Percentiles rank a stretch among this genome's conserved stretches.
Evolutionary conservation across 805 yeast genomes (phyloP).

Genomic region (Yarrowia keelungensis): DNA sequence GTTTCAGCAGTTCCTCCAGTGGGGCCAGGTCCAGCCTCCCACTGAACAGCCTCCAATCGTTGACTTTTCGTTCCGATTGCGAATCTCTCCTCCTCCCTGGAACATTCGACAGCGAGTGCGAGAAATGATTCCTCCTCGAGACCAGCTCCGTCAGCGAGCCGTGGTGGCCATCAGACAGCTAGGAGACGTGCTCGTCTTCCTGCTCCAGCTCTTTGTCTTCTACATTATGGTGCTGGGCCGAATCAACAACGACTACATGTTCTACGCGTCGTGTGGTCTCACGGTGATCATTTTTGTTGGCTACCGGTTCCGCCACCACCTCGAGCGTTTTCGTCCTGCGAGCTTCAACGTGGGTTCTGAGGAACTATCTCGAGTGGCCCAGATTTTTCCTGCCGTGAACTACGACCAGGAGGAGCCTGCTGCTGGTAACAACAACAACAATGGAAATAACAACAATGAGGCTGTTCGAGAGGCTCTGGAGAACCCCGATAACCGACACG

Average conservation of each 20-base stretch:
- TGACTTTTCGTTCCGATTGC: constrained; percentile 14
- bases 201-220: constrained; percentile 33
- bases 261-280: constrained; percentile 33
- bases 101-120: constrained; percentile 20
- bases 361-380: constrained; percentile 22
- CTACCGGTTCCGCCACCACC: constrained; percentile 28
- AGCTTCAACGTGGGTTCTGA: constrained; percentile 25
- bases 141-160: constrained; percentile 13
- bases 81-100: constrained; percentile 30
- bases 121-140: constrained; percentile 17
- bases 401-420: constrained; percentile 23
- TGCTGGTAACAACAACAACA: not conserved
- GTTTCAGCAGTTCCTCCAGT: constrained; percentile 30
- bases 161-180: constrained; percentile 17
- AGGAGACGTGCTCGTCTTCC: constrained; percentile 20
- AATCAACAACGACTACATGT: constrained; percentile 33
- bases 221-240: constrained; percentile 32
- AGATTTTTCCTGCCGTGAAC: constrained; percentile 31
- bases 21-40: constrained; percentile 25
- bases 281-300: constrained; percentile 22
- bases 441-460: not conserved
- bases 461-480: constrained; percentile 29
- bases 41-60: constrained; percentile 3
- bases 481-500: constrained; percentile 32
- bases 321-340: constrained; percentile 35